A percentile compares a stretch with the other conserved stretches of the same genome.
Evolutionary conservation across 1,139 yeast genomes (phyloP).

Genomic region (Kodamaea alishanica): DNA sequence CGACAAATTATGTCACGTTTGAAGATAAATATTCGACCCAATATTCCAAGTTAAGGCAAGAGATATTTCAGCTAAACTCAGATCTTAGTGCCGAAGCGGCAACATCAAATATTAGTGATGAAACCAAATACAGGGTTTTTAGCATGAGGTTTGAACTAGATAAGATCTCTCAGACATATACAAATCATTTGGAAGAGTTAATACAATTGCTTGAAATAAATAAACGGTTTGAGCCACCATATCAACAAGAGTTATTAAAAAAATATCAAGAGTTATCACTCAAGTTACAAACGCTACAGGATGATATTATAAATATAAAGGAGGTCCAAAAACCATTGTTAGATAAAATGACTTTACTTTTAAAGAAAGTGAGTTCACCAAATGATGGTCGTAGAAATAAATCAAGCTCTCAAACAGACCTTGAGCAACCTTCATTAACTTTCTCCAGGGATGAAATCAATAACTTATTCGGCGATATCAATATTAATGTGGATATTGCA

Average conservation of each 20-base stretch:
- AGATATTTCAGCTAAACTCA: conserved; percentile 23
- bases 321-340: conserved; percentile 36
- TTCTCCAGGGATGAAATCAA: conserved; percentile 11
- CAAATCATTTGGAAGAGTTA: conserved; percentile 24
- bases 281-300: conserved; percentile 17
- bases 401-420: conserved; percentile 10
- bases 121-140: conserved; percentile 14
- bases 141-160: conserved; percentile 29
- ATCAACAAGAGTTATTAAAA: conserved; percentile 19
- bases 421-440: conserved; percentile 7
- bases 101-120: conserved; percentile 8
- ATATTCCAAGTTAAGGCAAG: conserved; percentile 35
- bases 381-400: conserved; percentile 6
- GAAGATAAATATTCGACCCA: conserved; percentile 33
- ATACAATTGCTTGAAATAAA: conserved; percentile 19
- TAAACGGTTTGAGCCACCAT: conserved; percentile 16
- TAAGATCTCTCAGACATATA: conserved; percentile 24
- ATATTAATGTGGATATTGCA: conserved; percentile 4
- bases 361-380: conserved; percentile 19
- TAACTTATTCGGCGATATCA: conserved; percentile 7
- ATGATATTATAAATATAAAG: conserved; percentile 26
- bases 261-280: conserved; percentile 21
- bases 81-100: conserved; percentile 11
- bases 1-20: conserved; percentile 28
- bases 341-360: conserved; percentile 30